These are phyloP conservation scores for Pelargonium myrrhifolium DNA, from an alignment of 441 rosid species.

Conservation along the genomic window DNA sequence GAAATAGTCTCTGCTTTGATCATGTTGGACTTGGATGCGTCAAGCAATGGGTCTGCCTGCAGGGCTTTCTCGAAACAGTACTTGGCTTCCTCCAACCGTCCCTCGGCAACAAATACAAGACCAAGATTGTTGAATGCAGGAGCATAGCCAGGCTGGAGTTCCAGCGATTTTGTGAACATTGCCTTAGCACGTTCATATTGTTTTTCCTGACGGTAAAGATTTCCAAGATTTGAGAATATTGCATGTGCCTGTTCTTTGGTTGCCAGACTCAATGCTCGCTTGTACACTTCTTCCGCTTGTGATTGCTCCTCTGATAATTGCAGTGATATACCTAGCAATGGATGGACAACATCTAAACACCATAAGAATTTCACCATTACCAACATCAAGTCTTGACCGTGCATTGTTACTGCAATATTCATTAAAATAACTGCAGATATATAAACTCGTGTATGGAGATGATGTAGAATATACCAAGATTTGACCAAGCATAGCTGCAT, in stretches of 20 bases:
- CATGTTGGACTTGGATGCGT: conserved; percentile 39
- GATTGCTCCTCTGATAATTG: conserved; percentile 64
- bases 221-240: conserved; percentile 81
- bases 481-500: conserved; percentile 76
- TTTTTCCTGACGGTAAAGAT: conserved; percentile 68
- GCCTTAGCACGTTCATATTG: conserved; percentile 81
- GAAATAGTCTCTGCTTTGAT: not conserved
- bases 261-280: conserved; percentile 63
- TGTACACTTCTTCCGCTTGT: conserved; percentile 73
- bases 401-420: not conserved
- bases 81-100: conserved; percentile 77
- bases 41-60: conserved; percentile 64
- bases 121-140: conserved; percentile 93
- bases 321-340: conserved; percentile 54
- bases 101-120: conserved; percentile 80
- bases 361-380: too few relatives aligned
- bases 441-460: not conserved
- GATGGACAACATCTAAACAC: not conserved
- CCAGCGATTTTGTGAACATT: conserved; percentile 76
- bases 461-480: conserved; percentile 46
- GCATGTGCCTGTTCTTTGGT: conserved; percentile 54
- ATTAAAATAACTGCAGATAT: not conserved
- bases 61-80: conserved; percentile 40
- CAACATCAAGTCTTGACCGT: not conserved
- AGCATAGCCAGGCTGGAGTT: conserved; percentile 80